A percentile compares a stretch with the other conserved stretches of the same genome.
Conservation (phyloP, 1,284 basidiomycete genomes). For the Cutaneotrichosporon spelunceum region DNA sequence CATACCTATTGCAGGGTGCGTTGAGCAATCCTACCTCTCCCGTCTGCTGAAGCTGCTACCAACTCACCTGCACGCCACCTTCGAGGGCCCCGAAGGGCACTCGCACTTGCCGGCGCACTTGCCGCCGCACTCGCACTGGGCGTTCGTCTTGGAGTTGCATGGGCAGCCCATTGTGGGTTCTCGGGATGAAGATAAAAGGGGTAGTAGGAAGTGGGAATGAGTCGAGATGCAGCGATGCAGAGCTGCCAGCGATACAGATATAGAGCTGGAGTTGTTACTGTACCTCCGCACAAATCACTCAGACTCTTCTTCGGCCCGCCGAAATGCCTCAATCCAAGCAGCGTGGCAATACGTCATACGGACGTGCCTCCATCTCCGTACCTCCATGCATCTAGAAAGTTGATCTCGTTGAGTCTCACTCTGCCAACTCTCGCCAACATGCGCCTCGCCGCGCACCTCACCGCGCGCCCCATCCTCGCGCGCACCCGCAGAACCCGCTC, state of each 20-base stretch:
- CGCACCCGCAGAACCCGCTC: neutral
- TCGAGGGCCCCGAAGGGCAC: neutral
- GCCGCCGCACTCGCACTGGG: constrained; percentile 8
- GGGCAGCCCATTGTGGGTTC: neutral
- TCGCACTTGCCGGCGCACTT: constrained; percentile 7
- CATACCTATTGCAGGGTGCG: too few relatives aligned
- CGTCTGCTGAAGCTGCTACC: too few relatives aligned
- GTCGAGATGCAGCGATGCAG: too few relatives aligned
- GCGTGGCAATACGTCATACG: neutral
- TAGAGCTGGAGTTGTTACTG: too few relatives aligned
- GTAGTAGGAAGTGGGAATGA: neutral
- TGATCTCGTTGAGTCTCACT: too few relatives aligned
- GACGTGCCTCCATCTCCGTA: neutral
- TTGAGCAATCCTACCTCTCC: too few relatives aligned
- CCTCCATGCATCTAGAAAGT: neutral
- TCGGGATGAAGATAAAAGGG: neutral
- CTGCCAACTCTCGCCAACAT: neutral
- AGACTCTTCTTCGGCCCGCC: too few relatives aligned
- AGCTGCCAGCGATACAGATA: too few relatives aligned
- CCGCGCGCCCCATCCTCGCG: neutral
- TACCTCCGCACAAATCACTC: neutral
- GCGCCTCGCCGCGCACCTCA: neutral
- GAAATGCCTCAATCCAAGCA: neutral
- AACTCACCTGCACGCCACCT: constrained; percentile 1
- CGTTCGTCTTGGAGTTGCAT: constrained; percentile 2